phyloP scores from a whole-genome alignment of 805 yeast genomes.

The Wickerhamiella dianesei region DNA sequence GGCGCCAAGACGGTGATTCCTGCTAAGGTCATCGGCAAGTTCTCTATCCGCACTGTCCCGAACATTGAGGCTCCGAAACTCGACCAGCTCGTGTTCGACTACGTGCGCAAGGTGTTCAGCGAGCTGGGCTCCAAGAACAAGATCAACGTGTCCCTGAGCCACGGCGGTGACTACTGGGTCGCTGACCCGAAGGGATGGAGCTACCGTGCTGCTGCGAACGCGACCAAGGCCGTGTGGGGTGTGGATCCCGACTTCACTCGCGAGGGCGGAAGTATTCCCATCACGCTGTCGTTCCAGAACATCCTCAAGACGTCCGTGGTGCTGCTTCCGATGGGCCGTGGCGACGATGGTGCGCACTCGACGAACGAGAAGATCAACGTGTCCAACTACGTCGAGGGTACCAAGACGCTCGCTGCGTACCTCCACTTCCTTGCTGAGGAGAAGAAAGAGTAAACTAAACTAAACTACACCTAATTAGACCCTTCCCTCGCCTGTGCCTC shows the following conservation, averaged over 20 bases:
- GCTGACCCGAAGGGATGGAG: slow-evolving; percentile 85
- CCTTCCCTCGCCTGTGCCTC: not conserved
- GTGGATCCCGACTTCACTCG: slow-evolving; percentile 93
- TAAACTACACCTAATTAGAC: not conserved
- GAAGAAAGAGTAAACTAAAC: slow-evolving; percentile 13
- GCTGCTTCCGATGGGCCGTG: slow-evolving; percentile 94
- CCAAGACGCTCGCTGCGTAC: slow-evolving; percentile 86
- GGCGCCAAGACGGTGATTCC: slow-evolving; percentile 99
- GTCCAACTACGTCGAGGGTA: slow-evolving; percentile 81
- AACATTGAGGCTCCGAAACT: slow-evolving; percentile 70
- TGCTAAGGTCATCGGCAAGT: slow-evolving; percentile 84
- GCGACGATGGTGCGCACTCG: slow-evolving; percentile 98
- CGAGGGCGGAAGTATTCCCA: slow-evolving; percentile 99
- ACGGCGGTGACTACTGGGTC: slow-evolving; percentile 95
- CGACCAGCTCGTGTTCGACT: slow-evolving; percentile 61
- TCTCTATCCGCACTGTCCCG: slow-evolving; percentile 95
- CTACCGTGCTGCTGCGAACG: slow-evolving; percentile 87
- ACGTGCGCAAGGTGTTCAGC: slow-evolving; percentile 52
- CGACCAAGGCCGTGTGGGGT: slow-evolving; percentile 89
- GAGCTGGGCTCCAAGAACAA: slow-evolving; percentile 66
- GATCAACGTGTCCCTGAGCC: slow-evolving; percentile 59
- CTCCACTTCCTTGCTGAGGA: slow-evolving; percentile 65
- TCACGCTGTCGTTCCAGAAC: slow-evolving; percentile 85
- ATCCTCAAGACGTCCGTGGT: slow-evolving; percentile 73
- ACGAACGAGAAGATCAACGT: slow-evolving; percentile 89